Conservation (phyloP, 257 asterid genomes). For the Penstemon eatonii region DNA sequence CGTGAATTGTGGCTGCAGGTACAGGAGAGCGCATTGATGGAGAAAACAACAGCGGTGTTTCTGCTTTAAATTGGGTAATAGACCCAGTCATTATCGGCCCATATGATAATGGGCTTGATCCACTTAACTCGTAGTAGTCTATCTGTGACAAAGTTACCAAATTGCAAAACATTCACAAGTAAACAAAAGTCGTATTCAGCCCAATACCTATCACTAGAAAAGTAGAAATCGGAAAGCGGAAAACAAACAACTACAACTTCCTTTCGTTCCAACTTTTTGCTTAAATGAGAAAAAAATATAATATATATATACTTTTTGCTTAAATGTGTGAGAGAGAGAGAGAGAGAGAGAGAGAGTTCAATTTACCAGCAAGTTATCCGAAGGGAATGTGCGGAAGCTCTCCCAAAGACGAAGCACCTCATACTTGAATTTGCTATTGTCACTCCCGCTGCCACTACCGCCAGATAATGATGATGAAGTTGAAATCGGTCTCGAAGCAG, state of each 20-base stretch:
- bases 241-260: too few species aligned
- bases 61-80: not conserved
- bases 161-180: slow-evolving; percentile 25
- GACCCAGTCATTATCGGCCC: slow-evolving; percentile 14
- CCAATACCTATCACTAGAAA: slow-evolving; percentile 5
- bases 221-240: not conserved
- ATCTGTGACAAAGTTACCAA: slow-evolving; percentile 41
- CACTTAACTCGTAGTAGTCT: slow-evolving; percentile 27
- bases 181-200: slow-evolving; percentile 8
- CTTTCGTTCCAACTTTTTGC: too few species aligned
- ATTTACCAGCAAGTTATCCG: not conserved
- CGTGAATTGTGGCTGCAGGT: not conserved
- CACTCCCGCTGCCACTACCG: slow-evolving; percentile 33
- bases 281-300: not conserved
- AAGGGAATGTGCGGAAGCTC: slow-evolving; percentile 19
- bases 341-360: slow-evolving; percentile 9
- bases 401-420: slow-evolving; percentile 51
- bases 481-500: slow-evolving; percentile 37
- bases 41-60: not conserved
- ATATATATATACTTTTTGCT: too few species aligned
- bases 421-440: slow-evolving; percentile 33
- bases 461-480: slow-evolving; percentile 29
- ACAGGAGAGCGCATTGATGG: not conserved
- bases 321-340: slow-evolving; percentile 7
- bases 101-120: slow-evolving; percentile 33